Evolutionary conservation across 1,139 yeast genomes (phyloP).

Genomic region (Yamadazyma songkhlaensis): DNA sequence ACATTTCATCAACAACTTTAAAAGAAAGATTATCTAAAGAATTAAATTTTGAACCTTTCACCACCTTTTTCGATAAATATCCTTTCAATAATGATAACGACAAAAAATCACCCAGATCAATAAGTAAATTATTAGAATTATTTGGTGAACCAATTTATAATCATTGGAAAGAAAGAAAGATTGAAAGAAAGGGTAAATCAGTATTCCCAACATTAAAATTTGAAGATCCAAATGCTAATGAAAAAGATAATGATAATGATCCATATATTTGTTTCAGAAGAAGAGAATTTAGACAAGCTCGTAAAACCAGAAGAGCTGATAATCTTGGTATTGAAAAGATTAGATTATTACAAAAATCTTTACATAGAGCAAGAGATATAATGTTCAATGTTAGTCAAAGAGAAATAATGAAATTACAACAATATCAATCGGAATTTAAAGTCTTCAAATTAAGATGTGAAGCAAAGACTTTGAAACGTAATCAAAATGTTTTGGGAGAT

Average conservation of each 20-base stretch:
- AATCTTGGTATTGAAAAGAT: conserved; percentile 84
- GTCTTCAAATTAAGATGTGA: conserved; percentile 70
- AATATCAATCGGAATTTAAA: conserved; percentile 56
- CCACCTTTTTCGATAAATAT: conserved; percentile 52
- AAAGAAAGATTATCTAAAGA: conserved; percentile 43
- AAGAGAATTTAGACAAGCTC: conserved; percentile 91
- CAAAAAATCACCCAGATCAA: conserved; percentile 33
- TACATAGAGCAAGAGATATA: conserved; percentile 73
- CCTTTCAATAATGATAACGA: conserved; percentile 23
- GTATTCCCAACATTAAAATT: conserved; percentile 76
- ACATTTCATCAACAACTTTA: conserved; percentile 34
- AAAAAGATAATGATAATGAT: conserved; percentile 85
- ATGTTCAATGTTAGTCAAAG: conserved; percentile 72
- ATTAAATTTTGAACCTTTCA: conserved; percentile 36
- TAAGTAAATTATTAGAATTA: conserved; percentile 51
- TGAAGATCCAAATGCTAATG: conserved; percentile 74
- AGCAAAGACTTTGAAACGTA: conserved; percentile 71
- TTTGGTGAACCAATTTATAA: conserved; percentile 72
- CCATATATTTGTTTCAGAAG: conserved; percentile 96
- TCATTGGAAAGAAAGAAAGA: conserved; percentile 78
- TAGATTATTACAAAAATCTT: conserved; percentile 68
- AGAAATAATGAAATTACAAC: conserved; percentile 60
- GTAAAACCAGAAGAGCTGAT: conserved; percentile 95
- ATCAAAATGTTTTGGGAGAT: conserved; percentile 74
- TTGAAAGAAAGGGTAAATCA: conserved; percentile 65